Evolutionary conservation across 2,329 filamentous ascomycete genomes (phyloP), one percentile per base, ranked within the genome.

Genomic region (Penicillium sp.): DNA sequence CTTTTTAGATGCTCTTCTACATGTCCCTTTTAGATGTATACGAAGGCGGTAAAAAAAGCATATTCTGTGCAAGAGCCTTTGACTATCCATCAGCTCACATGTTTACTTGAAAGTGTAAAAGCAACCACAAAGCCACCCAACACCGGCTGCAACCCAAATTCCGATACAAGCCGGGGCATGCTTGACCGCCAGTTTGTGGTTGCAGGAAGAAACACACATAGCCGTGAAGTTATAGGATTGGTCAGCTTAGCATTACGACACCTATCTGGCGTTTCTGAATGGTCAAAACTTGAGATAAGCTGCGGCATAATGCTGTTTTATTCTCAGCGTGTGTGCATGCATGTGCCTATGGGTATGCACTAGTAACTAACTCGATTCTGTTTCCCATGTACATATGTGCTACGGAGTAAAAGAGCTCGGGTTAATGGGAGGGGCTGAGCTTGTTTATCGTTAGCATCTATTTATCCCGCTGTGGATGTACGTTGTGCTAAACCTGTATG

Each of bases 121-220:
- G 6, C 19, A 35, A 37, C 21, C 15, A 48, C 7, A 25, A 45
- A 27, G 29, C 50, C 50, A 52, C 31, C 13, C 29, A 37, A 53
- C 21, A 33, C 6, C 15, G 38, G 50, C 38, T 23, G 50, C 35
- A 50, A 54, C 37, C 27, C 37, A 35, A 41, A 31, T 57, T 47
- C 29, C 27, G 29, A 54, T 38, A 37, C 29, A 37, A 54, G 38
- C 54, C 29, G 41, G 21, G 5, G 33, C 23, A 52, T 47, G 33
- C 41, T 57, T 54, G 55, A 57, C 55, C 55, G 55, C 55, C 42
- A 57, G 55, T 57, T 37, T n/a, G 37, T 29, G 42, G 21, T 57
- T 54, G 50, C 50, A 47, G 49, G 52, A 37, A 55, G 27, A 55
- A 35, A 19, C 35, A 52, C 35, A 52, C 13, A 45, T 13, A 40